Conservation (phyloP, 2,329 filamentous ascomycete species). For the Pseudofabraea citricarpa region DNA sequence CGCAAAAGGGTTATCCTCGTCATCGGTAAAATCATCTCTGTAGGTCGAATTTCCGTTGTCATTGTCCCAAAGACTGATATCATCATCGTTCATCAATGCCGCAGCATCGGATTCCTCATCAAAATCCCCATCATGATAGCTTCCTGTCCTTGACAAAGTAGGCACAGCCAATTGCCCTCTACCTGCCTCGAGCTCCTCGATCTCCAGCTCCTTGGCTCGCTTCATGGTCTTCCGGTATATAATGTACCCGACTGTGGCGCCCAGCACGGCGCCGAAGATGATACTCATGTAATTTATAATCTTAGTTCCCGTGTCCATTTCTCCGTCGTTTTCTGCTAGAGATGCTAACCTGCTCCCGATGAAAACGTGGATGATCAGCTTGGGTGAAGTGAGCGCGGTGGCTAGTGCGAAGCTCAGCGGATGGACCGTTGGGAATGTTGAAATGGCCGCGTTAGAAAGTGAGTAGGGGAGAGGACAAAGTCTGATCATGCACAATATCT, state of each 20-base stretch:
- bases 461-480: slow-evolving; percentile 92
- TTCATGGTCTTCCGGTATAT: slow-evolving; percentile 74
- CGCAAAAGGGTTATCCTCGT: slow-evolving; percentile 22
- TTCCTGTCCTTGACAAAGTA: slow-evolving; percentile 6
- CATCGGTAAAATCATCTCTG: slow-evolving; percentile 25
- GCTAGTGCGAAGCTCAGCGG: slow-evolving; percentile 73
- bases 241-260: slow-evolving; percentile 71
- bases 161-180: slow-evolving; percentile 7
- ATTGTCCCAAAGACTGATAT: slow-evolving; percentile 29
- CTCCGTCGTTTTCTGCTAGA: slow-evolving; percentile 76
- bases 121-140: slow-evolving; percentile 17
- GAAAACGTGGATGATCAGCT: slow-evolving; percentile 87
- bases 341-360: slow-evolving; percentile 79
- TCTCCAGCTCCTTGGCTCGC: slow-evolving; percentile 51
- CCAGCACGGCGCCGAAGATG: slow-evolving; percentile 63
- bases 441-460: slow-evolving; percentile 88
- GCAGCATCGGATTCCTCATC: slow-evolving; percentile 16
- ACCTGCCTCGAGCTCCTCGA: slow-evolving; percentile 23
- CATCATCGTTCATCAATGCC: slow-evolving; percentile 26
- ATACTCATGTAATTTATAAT: slow-evolving; percentile 82
- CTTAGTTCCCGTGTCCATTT: slow-evolving; percentile 76
- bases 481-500: slow-evolving; percentile 85
- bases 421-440: slow-evolving; percentile 85
- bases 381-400: slow-evolving; percentile 77
- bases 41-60: slow-evolving; percentile 17